phyloP scores from a whole-genome alignment of 164 flowering plant genomes.

The Sextonia rubra region DNA sequence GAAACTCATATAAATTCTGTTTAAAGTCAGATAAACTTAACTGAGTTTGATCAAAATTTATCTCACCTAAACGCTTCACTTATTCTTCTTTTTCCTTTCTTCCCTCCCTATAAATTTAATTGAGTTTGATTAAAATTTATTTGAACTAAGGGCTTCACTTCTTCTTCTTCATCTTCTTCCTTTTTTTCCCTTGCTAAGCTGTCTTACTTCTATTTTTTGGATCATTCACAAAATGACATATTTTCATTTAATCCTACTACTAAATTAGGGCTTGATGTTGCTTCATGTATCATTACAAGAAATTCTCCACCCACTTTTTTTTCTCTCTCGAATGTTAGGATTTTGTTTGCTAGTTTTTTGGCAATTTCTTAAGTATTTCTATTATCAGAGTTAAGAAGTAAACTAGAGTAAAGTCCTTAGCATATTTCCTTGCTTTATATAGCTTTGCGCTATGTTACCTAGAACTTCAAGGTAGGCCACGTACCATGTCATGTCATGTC shows the following conservation, averaged over 20 bases:
- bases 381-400: neutral
- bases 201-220: neutral
- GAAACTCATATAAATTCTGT: no score
- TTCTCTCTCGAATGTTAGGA: neutral
- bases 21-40: no score
- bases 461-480: no score
- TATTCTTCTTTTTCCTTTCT: no score
- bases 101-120: no score
- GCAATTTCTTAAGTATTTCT: neutral
- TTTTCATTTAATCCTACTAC: conserved; percentile 85
- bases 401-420: neutral
- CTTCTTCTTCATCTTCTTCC: no score
- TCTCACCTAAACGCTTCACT: no score
- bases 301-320: conserved; percentile 18
- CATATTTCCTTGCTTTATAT: neutral
- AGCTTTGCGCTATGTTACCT: neutral
- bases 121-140: no score
- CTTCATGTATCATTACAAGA: conserved; percentile 93
- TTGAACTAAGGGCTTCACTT: no score
- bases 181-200: no score
- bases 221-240: conserved; percentile 32
- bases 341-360: neutral
- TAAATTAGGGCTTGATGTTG: conserved; percentile 83
- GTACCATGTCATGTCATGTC: no score
- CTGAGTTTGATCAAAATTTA: no score